Base-by-base conservation (phyloP, 2,329 filamentous ascomycete species). In the Colletotrichum caudatum region DNA sequence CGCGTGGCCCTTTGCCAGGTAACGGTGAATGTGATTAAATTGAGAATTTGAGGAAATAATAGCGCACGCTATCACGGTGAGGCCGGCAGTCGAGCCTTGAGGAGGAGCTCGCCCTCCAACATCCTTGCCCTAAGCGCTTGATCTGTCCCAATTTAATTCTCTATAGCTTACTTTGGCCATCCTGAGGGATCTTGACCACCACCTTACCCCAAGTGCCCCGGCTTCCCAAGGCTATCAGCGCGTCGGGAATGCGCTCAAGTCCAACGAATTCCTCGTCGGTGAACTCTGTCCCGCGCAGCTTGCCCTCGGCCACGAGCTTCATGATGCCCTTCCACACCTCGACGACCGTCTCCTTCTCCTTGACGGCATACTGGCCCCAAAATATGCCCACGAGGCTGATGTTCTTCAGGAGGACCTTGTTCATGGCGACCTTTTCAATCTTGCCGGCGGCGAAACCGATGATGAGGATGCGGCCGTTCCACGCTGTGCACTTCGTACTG, bases 181-280 rank as follows among this genome's bases (percentile, higher is more conserved):
- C 84, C 76, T 94, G 93, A 1, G 92, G 91, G 53, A 98, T 86
- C 82, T 94, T 94, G 26, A 98, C 91, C 1, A 98, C 94, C 0
- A 98, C 95, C 86, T 98, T 98, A 0, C 95, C 95, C 95, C 95
- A 98, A 1, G 94, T 97, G 62, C 92, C 93, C 71, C 95, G 86
- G 1, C 90, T 89, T 1, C 94, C 95, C 66, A 98, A 82, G 2
- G 93, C 93, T 76, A 91, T 86, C 77, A 98, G 81, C 0, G 95
- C 95, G 72, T 88, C 89, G 0, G 92, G 92, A 37, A 98, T 88
- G 69, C 86, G 91, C 76, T 97, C 94, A 66, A 98, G 82, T 0
- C 95, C 95, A 18, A 93, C 89, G 81, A 94, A 98, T 77, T 92
- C 90, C 81, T 91, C 89, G 78, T 97, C 94, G 2, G 88, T 91